Base-by-base conservation (phyloP, 495 filamentous ascomycete genomes). In the Penicillium steckii region DNA sequence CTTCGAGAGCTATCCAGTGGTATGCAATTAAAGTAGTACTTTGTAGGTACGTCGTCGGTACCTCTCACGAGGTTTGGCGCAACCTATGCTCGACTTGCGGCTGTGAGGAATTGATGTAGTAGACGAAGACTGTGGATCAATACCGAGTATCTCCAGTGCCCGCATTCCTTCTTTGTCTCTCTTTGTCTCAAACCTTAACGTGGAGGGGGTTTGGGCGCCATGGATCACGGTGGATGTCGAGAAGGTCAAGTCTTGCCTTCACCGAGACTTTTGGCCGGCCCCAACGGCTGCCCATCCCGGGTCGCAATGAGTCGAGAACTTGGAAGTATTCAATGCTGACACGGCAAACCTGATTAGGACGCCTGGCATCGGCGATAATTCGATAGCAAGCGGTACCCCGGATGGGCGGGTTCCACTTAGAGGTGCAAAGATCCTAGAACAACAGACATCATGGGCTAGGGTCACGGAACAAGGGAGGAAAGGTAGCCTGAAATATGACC, bases 361-460 rank as follows among this genome's bases (percentile, higher is more conserved):
- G 38, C 38, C 17, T 41, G 38, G 21, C 38, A 24, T 23, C 38
- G 38, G 38, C 38, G 19, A 41, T 41, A 41, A 41, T 41, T 41
- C 23, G 38, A 18, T 13, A 15, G 33, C 41, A 38, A n/a, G 30
- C 21, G 49, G 25, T 15, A 22, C 7, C 12, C 19, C 9, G 48
- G 27, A 22, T 44, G 41, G 0, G 40, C 41, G 29, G 41, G 30
- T 43, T 41, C 38, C 26, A 45, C 30, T n/a, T 52, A 41, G 29
- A 26, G 44, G 50, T 47, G 49, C 24, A 18, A 30, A 58, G 48
- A 59, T 61, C 62, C 62, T 54, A 53, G 62, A 56, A 19, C 51
- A 60, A 56, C 60, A 33, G 48, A 44, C 62, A 63, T 63, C 48
- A 54, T 9, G 46, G 30, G 26, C 55, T 46, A 35, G 44, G 50